These are phyloP conservation scores for Nitzschia inconspicua DNA, from an alignment of 108 stramenopile genomes.

Conservation along the genomic window DNA sequence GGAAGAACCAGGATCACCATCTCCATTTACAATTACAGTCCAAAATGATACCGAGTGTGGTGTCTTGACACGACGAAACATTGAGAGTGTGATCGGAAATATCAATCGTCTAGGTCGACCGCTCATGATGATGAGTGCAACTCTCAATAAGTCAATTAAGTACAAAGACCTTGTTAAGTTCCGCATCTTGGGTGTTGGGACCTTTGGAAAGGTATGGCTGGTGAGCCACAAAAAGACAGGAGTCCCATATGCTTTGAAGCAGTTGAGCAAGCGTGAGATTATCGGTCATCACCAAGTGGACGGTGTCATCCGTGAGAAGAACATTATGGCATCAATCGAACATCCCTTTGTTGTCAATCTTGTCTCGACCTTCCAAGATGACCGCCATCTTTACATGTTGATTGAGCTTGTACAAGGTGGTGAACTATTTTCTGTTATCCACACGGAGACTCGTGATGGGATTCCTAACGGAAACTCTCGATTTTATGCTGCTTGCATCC, in stretches of 20 bases:
- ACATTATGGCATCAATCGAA: conserved; percentile 86
- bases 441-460: conserved; percentile 87
- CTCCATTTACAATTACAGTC: conserved; percentile 66
- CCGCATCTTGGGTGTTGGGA: conserved; percentile 95
- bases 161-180: conserved; percentile 81
- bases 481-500: conserved; percentile 87
- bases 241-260: conserved; percentile 86
- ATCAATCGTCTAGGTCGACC: conserved; percentile 64
- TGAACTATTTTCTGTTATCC: conserved; percentile 91
- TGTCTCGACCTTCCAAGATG: conserved; percentile 88
- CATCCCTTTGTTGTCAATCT: conserved; percentile 94
- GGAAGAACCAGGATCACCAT: conserved; percentile 44
- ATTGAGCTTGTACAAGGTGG: conserved; percentile 93
- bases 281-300: conserved; percentile 97
- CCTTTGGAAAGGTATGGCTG: conserved; percentile 98
- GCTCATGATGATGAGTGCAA: conserved; percentile 30
- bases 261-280: conserved; percentile 92
- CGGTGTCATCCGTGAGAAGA: conserved; percentile 88
- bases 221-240: conserved; percentile 88
- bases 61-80: conserved; percentile 59
- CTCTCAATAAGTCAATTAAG: conserved; percentile 55
- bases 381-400: conserved; percentile 85
- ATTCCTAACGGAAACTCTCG: conserved; percentile 85
- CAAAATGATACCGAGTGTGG: conserved; percentile 69
- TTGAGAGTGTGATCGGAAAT: conserved; percentile 76